Evolutionary conservation across 1,139 yeast species (phyloP).

Genomic region (Pichia sp.): DNA sequence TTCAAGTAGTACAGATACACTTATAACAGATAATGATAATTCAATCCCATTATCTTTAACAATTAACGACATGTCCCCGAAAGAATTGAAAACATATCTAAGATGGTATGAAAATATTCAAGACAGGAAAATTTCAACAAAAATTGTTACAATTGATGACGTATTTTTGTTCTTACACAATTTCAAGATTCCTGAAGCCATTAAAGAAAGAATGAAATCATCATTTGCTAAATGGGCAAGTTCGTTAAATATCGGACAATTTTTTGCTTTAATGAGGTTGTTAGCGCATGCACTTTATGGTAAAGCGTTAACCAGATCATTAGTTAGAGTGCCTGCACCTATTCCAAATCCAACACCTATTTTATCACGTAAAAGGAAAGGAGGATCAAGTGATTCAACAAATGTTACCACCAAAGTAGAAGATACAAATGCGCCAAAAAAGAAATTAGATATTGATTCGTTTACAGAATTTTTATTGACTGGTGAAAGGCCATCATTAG

Average conservation of each 20-base stretch:
- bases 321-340: constrained; percentile 48
- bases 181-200: constrained; percentile 43
- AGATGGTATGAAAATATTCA: constrained; percentile 73
- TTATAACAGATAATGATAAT: constrained; percentile 21
- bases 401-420: constrained; percentile 22
- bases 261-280: constrained; percentile 63
- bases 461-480: constrained; percentile 70
- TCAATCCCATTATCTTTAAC: constrained; percentile 53
- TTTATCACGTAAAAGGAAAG: constrained; percentile 46
- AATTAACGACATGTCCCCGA: constrained; percentile 52
- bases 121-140: constrained; percentile 42
- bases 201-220: constrained; percentile 40
- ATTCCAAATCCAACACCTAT: constrained; percentile 68
- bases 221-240: constrained; percentile 40
- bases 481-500: constrained; percentile 51
- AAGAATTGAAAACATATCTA: constrained; percentile 65
- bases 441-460: constrained; percentile 57
- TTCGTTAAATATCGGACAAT: constrained; percentile 65
- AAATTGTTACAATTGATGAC: constrained; percentile 50
- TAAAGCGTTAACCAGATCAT: constrained; percentile 41
- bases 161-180: constrained; percentile 59
- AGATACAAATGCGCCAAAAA: constrained; percentile 14
- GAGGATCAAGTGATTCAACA: constrained; percentile 11
- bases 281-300: constrained; percentile 52
- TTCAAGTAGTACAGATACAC: constrained; percentile 25